These are phyloP conservation scores for Babesia ovis DNA, from an alignment of 169 alveolate genomes.

Conservation along the genomic window DNA sequence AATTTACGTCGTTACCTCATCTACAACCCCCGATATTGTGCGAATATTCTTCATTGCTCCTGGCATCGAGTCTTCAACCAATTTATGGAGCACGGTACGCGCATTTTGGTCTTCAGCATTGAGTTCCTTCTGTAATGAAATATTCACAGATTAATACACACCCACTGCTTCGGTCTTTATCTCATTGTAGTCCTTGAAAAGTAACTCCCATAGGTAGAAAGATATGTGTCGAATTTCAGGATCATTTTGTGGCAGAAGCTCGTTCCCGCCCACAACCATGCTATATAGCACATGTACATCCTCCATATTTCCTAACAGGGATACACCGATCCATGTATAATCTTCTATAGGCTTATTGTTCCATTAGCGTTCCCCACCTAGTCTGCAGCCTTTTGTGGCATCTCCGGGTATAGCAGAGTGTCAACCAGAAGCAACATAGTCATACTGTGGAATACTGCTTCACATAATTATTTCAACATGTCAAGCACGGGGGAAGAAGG, in stretches of 20 bases:
- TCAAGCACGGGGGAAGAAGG: background rate
- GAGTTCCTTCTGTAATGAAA: conserved; percentile 12
- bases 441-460: background rate
- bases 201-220: conserved; percentile 28
- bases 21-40: conserved; percentile 1
- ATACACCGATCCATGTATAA: background rate
- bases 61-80: conserved; percentile 32
- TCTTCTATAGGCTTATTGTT: too few relatives aligned
- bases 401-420: background rate
- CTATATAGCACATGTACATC: conserved; percentile 6
- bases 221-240: conserved; percentile 38
- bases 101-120: conserved; percentile 33
- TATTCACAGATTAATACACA: background rate
- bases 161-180: conserved; percentile 30
- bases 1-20: background rate
- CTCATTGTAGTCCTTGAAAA: conserved; percentile 42
- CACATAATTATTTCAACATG: background rate
- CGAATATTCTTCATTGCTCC: conserved; percentile 28
- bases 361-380: too few relatives aligned
- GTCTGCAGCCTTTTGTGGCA: too few relatives aligned
- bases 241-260: conserved; percentile 1
- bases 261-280: conserved; percentile 24
- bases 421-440: background rate
- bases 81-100: conserved; percentile 30
- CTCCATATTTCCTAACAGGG: conserved; percentile 12